A percentile compares a stretch with the other conserved stretches of the same genome.
These are phyloP conservation scores for Fonsecaea pedrosoi DNA, from an alignment of 2,329 filamentous ascomycete species.

Conservation along the genomic window DNA sequence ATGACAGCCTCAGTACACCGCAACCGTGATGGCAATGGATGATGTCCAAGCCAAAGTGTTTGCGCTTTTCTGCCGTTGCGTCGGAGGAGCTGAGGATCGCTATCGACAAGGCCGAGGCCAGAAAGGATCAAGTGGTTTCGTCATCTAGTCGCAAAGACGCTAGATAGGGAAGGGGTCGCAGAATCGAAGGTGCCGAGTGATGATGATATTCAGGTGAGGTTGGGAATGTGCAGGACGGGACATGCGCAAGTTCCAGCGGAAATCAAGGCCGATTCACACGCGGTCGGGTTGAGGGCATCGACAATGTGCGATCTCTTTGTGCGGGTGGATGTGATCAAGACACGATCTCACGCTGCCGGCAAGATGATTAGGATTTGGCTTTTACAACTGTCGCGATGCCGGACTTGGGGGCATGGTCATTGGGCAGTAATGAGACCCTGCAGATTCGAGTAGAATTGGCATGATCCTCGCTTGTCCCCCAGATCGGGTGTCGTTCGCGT, in stretches of 20 bases:
- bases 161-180: neutral
- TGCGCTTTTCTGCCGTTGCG: slow-evolving; percentile 5
- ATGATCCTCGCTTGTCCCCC: slow-evolving; percentile 1
- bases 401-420: neutral
- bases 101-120: slow-evolving; percentile 33
- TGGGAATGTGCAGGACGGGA: neutral
- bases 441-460: slow-evolving; percentile 2
- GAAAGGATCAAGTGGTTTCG: slow-evolving; percentile 14
- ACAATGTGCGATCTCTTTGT: neutral
- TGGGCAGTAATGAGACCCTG: slow-evolving; percentile 1
- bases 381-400: neutral
- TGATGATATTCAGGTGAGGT: neutral
- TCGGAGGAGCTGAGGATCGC: slow-evolving; percentile 5
- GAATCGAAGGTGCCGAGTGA: neutral
- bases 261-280: neutral
- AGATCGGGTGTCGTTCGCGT: neutral
- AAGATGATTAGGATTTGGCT: slow-evolving; percentile 4
- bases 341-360: slow-evolving; percentile 4
- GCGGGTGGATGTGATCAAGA: neutral
- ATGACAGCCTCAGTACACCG: neutral
- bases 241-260: neutral
- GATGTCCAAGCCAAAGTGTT: neutral
- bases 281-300: neutral
- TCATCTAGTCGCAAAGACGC: slow-evolving; percentile 23
- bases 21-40: neutral